These are phyloP conservation scores for Hygrocybe punicea DNA, from an alignment of 768 basidiomycete genomes.

Conservation along the genomic window DNA sequence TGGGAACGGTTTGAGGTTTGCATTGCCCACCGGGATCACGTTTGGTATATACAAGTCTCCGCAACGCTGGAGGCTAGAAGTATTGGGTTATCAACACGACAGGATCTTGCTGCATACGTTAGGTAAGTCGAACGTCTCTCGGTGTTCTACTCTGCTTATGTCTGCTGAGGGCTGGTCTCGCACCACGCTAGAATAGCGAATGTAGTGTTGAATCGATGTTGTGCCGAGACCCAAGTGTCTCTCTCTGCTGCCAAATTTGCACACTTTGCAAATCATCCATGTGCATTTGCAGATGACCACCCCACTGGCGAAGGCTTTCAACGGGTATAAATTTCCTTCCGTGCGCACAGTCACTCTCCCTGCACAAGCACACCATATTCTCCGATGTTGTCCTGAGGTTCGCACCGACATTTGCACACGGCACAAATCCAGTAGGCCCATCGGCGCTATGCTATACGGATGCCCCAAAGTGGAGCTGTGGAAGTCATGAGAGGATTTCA, in stretches of 20 bases:
- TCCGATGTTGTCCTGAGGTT: constrained; percentile 32
- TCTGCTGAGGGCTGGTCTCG: background rate
- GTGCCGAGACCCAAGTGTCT: constrained; percentile 20
- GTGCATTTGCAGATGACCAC: constrained; percentile 32
- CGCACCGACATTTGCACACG: constrained; percentile 22
- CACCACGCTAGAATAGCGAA: constrained; percentile 15
- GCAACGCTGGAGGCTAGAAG: constrained; percentile 25
- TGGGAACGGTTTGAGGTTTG: constrained; percentile 35
- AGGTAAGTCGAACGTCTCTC: constrained; percentile 21
- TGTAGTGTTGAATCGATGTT: constrained; percentile 29
- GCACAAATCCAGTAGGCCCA: constrained; percentile 23
- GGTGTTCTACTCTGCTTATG: background rate
- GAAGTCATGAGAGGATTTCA: constrained; percentile 25
- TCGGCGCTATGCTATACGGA: constrained; percentile 28
- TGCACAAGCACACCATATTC: constrained; percentile 27
- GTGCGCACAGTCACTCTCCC: constrained; percentile 27
- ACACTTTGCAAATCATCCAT: constrained; percentile 31
- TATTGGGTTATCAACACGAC: constrained; percentile 21
- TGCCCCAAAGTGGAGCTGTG: constrained; percentile 31
- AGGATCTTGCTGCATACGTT: constrained; percentile 22
- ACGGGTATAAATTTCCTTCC: constrained; percentile 21
- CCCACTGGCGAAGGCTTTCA: constrained; percentile 24
- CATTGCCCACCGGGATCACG: constrained; percentile 11
- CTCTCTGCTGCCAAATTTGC: constrained; percentile 28
- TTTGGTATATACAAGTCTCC: constrained; percentile 26